These are phyloP conservation scores for Rhododendron vialii DNA, from an alignment of 148 eudicot species.

Conservation along the genomic window DNA sequence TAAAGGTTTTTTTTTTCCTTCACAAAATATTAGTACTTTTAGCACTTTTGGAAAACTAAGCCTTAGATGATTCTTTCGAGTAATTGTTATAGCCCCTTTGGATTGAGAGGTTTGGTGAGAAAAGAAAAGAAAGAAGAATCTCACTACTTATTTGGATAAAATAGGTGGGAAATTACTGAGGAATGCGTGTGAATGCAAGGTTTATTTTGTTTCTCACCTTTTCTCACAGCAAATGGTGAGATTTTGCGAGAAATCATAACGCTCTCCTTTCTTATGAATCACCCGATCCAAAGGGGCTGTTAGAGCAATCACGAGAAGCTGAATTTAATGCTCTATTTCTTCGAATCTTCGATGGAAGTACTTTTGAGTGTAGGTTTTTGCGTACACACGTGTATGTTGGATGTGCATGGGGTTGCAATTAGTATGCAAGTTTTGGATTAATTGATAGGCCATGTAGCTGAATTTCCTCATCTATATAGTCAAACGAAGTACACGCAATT, in stretches of 20 bases:
- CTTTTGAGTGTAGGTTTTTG: background rate
- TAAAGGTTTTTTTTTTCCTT: too few species aligned
- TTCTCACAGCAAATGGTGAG: background rate
- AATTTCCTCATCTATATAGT: background rate
- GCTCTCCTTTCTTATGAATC: background rate
- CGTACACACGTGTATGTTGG: background rate
- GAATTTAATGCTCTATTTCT: background rate
- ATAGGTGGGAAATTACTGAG: background rate
- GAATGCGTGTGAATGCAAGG: background rate
- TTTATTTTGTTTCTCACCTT: too few species aligned
- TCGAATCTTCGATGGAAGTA: background rate
- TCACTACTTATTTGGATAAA: background rate
- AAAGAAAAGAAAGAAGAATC: background rate
- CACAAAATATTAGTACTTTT: too few species aligned
- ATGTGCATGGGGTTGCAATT: background rate
- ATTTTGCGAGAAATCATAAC: background rate
- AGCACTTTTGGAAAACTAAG: too few species aligned
- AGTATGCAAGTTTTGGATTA: background rate
- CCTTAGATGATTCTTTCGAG: background rate
- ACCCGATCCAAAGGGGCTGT: background rate
- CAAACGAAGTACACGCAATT: background rate
- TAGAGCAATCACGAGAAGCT: background rate
- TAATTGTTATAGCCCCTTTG: background rate
- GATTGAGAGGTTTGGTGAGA: background rate
- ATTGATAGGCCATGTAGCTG: background rate